These are phyloP conservation scores for Ceratobasidium sp. DNA, from an alignment of 1,284 basidiomycete species.

Conservation along the genomic window DNA sequence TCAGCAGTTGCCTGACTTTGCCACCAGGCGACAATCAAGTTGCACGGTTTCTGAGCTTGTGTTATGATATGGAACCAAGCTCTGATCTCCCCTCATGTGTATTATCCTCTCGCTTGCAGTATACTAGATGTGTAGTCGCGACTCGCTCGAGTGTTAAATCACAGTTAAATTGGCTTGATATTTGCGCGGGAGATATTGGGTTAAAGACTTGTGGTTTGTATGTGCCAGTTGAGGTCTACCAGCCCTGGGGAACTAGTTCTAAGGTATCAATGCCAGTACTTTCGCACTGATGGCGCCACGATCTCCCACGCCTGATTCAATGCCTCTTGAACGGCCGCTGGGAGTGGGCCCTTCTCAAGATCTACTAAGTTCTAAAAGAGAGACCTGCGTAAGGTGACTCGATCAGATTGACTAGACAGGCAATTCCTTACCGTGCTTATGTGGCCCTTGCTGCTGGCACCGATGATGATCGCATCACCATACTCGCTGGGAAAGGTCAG, in stretches of 20 bases:
- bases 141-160: neutral
- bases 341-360: constrained; percentile 58
- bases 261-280: constrained; percentile 34
- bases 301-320: constrained; percentile 59
- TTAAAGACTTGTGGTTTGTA: neutral
- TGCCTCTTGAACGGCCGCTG: constrained; percentile 57
- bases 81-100: constrained; percentile 1
- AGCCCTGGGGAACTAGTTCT: too few species aligned
- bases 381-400: neutral
- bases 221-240: too few species aligned
- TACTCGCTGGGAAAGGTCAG: constrained; percentile 40
- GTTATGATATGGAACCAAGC: constrained; percentile 28
- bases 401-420: neutral
- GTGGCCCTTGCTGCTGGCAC: constrained; percentile 52
- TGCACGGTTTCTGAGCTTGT: constrained; percentile 77
- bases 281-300: constrained; percentile 28
- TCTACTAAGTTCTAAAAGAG: constrained; percentile 28
- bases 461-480: constrained; percentile 53
- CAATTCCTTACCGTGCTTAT: constrained; percentile 46
- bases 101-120: constrained; percentile 23
- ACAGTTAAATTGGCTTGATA: constrained; percentile 12
- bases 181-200: neutral
- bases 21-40: constrained; percentile 67
- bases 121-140: constrained; percentile 19
- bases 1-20: constrained; percentile 8